Evolutionary conservation across 2,329 filamentous ascomycete species (phyloP).

Genomic region (Metarhizium album): DNA sequence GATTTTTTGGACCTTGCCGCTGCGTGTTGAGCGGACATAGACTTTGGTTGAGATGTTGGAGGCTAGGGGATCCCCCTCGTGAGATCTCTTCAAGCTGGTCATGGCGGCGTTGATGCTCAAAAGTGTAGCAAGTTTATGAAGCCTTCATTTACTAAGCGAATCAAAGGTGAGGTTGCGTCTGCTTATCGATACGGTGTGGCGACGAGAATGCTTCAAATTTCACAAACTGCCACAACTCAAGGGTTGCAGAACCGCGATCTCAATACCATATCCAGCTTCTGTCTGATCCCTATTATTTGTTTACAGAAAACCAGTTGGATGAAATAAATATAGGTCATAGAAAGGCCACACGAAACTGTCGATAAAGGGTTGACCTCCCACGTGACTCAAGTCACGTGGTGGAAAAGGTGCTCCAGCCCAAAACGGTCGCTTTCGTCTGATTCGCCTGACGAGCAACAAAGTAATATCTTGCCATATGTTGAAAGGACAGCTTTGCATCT

Average conservation of each 20-base stretch:
- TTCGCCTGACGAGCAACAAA: no score
- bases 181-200: conserved; percentile 20
- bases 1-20: conserved; percentile 97
- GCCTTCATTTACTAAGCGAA: conserved; percentile 12
- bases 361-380: background rate
- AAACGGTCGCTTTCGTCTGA: no score
- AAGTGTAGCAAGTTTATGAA: conserved; percentile 10
- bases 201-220: background rate
- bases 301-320: no score
- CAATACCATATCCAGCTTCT: background rate
- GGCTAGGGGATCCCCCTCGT: conserved; percentile 41
- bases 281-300: background rate
- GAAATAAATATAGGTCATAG: no score
- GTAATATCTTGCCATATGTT: no score
- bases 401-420: no score
- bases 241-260: background rate
- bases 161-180: conserved; percentile 14
- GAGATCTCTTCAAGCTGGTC: conserved; percentile 54
- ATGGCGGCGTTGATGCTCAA: conserved; percentile 28
- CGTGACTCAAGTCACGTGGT: background rate
- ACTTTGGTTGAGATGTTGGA: conserved; percentile 88
- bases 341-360: background rate
- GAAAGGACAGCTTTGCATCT: no score
- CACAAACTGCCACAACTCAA: background rate
- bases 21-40: conserved; percentile 88